These are phyloP conservation scores for Spergularia bocconei DNA, from an alignment of 148 eudicot species.

Conservation along the genomic window DNA sequence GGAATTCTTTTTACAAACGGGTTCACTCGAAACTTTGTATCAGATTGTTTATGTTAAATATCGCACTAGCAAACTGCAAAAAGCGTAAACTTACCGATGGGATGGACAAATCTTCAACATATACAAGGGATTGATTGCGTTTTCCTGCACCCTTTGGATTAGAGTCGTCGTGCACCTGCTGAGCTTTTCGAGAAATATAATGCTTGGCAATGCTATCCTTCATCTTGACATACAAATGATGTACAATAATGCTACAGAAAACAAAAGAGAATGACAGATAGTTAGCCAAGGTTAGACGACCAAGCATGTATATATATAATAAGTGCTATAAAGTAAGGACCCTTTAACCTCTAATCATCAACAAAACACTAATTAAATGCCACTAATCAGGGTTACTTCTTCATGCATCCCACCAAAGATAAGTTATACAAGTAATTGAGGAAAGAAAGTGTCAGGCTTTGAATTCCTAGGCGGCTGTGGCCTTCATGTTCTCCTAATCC, in stretches of 20 bases:
- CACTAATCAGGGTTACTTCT: conserved; percentile 21
- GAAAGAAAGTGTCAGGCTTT: conserved; percentile 19
- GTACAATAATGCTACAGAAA: not conserved
- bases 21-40: no score
- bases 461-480: conserved; percentile 11
- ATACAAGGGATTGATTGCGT: conserved; percentile 29
- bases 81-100: conserved; percentile 38
- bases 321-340: not conserved
- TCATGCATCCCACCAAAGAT: conserved; percentile 29
- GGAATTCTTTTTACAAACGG: no score
- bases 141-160: conserved; percentile 9
- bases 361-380: conserved; percentile 1
- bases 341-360: conserved; percentile 1
- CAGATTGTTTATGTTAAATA: no score
- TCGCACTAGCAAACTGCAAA: no score
- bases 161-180: conserved; percentile 15
- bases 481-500: conserved; percentile 15
- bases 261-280: not conserved
- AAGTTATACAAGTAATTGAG: conserved; percentile 8
- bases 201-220: conserved; percentile 9
- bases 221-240: not conserved
- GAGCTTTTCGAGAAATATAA: not conserved
- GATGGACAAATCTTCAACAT: conserved; percentile 42
- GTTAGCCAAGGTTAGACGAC: no score
- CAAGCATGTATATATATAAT: not conserved